Conservation (phyloP, 2,329 filamentous ascomycete species). For the Trichoderma koningiopsis region DNA sequence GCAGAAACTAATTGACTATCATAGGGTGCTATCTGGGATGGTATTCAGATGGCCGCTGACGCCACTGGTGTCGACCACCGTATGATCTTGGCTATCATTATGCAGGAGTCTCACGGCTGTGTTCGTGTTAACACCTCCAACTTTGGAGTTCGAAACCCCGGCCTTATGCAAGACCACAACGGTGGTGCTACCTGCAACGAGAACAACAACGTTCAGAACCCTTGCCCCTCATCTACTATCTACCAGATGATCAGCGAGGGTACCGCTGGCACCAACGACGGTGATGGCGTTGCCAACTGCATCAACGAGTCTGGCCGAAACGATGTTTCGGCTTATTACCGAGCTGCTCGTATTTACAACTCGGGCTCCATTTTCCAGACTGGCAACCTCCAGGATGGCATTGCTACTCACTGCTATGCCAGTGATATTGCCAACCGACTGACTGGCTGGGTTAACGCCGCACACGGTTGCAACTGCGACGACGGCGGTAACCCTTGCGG, state of each 20-base stretch:
- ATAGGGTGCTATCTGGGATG: constrained; percentile 28
- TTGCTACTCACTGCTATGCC: constrained; percentile 30
- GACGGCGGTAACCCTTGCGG: constrained; percentile 18
- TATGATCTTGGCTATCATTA: constrained; percentile 47
- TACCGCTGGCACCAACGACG: constrained; percentile 43
- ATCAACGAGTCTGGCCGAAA: constrained; percentile 18
- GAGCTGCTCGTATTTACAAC: constrained; percentile 32
- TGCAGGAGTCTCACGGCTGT: constrained; percentile 50
- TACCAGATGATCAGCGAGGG: constrained; percentile 46
- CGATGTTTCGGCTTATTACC: constrained; percentile 27
- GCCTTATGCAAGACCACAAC: constrained; percentile 45
- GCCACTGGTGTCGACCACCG: constrained; percentile 41
- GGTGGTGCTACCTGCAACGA: constrained; percentile 43
- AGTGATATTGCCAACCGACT: constrained; percentile 31
- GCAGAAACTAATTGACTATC: background rate
- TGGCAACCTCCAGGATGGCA: constrained; percentile 28
- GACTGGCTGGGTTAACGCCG: constrained; percentile 30
- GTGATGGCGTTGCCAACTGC: constrained; percentile 42
- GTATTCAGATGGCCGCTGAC: constrained; percentile 39
- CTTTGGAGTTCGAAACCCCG: constrained; percentile 47
- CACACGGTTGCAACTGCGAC: constrained; percentile 30
- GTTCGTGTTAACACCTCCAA: constrained; percentile 46
- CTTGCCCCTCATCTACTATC: constrained; percentile 35
- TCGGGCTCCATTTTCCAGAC: constrained; percentile 29
- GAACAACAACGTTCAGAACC: too few species aligned